Evolutionary conservation across 164 flowering plant species (phyloP), one percentile per base, ranked within the genome.

Genomic region (Platanus orientalis): DNA sequence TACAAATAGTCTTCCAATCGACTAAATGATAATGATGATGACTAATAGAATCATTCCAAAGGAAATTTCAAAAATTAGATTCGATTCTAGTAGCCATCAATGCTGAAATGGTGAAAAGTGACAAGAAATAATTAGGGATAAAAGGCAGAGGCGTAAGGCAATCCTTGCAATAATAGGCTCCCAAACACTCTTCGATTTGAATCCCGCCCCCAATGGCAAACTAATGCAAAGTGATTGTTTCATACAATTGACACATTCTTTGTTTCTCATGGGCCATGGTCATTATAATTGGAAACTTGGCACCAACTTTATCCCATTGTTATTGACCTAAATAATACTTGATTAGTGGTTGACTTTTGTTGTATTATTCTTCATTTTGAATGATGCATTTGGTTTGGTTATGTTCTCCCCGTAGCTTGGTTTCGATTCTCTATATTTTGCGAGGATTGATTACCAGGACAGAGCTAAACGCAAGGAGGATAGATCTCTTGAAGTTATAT

Each of bases 361-460:
- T 2, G 16, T 45, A 16, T 16, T 45, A 2, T 24, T 47, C 51
- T 61, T 62, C 52, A 39, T 32, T 56, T 45, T 49, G 53, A 32
- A 21, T 16, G 11, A 23, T 26, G 54, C 61, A 9, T 14, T 59
- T 42, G 44, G 28, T 58, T 42, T 58, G 11, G 51, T 30, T 40
- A 19, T 10, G 7, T 60, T 64, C 23, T 57, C 62, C n/a, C 50
- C 76, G 66, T 63, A 92, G 98, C 75, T 86, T 67, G 98, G 98
- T 11, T 92, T 92, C 53, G 93, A 92, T 62, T 92, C 98, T 54
- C 75, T 89, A 51, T 86, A 81, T 76, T 92, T 92, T 76, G 96
- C 96, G 4, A 81, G 98, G 68, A 84, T 92, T 58, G 95, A 92
- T 75, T 92, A 89, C 66, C 98, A 92, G 68, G 98, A 92, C 73